Evolutionary conservation across 441 rosid genomes (phyloP), one percentile per base, ranked within the genome.

Genomic region (Euphorbia celastroides): DNA sequence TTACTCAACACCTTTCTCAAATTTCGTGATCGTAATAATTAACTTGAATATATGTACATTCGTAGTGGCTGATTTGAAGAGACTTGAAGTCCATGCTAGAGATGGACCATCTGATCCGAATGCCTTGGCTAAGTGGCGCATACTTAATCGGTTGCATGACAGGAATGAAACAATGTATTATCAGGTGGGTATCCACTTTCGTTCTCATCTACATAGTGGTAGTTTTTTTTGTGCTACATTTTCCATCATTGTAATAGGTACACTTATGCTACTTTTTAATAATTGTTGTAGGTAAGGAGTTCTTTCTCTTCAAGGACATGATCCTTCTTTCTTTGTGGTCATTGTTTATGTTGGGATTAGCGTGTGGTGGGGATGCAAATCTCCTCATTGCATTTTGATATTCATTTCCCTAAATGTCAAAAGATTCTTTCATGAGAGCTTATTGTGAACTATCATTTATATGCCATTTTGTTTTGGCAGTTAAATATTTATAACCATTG

Each of bases 151-250:
- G 22, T 73, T 94, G 80, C 99, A 94, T 62, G 99, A 94, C 66
- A 81, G 99, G 57, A 94, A 94, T 77, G 99, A 94, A 81, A 91
- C 97, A 13, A 94, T 94, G 97, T 94, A 94, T 78, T 91, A 83
- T 71, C 83, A 94, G 88, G 99, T 84, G 31, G 55, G 42, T 70
- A 22, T 62, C 46, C 48, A 36, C 56, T 25, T 60, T n/a, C 38
- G 12, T 34, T n/a, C 22, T 16, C 3, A 13, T 41, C 25, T 22
- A 30, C 1, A 62, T 13, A 4, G 11, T 17, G 11, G 26, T 34
- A 26, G 7, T 3, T 34, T 12, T 30, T 58, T 58, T 36, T 27
- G n/a, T 19, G 1, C 44, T 27, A n/a, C 27, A 55, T 38, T 36
- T 41, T n/a, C 12, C 62, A 41, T 56, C 61, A 25, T 8, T 36